These are phyloP conservation scores for Pilaira anomala DNA, from an alignment of 192 early-diverging fungal genomes.

Conservation along the genomic window DNA sequence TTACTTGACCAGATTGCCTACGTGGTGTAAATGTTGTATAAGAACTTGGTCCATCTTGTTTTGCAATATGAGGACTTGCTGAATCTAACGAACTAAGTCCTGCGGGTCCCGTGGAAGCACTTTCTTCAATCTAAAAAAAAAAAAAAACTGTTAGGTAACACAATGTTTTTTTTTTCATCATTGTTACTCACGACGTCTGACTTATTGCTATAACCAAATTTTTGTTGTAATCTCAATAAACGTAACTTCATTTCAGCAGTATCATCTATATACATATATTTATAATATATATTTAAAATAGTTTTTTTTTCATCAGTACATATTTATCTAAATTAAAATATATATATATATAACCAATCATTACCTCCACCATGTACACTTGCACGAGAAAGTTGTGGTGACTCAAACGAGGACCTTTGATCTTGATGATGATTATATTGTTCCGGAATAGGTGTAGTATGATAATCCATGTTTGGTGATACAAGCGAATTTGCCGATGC, in stretches of 20 bases:
- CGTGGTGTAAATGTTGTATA: not conserved
- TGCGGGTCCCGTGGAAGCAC: not conserved
- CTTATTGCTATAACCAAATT: slow-evolving; percentile 42
- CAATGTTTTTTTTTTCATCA: not conserved
- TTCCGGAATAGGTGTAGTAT: not conserved
- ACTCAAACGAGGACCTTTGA: too few relatives aligned
- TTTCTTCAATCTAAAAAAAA: slow-evolving; percentile 2
- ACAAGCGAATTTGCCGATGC: not conserved
- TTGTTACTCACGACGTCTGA: slow-evolving; percentile 13
- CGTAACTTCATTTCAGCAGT: slow-evolving; percentile 47
- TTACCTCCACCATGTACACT: slow-evolving; percentile 20
- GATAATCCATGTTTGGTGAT: not conserved
- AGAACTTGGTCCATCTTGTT: slow-evolving; percentile 1
- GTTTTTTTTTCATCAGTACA: not conserved
- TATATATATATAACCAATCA: too few relatives aligned
- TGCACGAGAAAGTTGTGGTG: too few relatives aligned
- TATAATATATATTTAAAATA: not conserved
- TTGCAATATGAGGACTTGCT: slow-evolving; percentile 3
- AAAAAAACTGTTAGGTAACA: not conserved
- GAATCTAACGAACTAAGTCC: not conserved
- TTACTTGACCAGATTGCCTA: slow-evolving; percentile 1
- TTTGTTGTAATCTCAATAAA: slow-evolving; percentile 57
- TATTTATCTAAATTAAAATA: too few relatives aligned
- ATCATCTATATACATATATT: slow-evolving; percentile 20
- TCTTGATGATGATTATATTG: too few relatives aligned